Base-by-base conservation (phyloP, 1,284 basidiomycete genomes). In the Ceratobasidium sp. region DNA sequence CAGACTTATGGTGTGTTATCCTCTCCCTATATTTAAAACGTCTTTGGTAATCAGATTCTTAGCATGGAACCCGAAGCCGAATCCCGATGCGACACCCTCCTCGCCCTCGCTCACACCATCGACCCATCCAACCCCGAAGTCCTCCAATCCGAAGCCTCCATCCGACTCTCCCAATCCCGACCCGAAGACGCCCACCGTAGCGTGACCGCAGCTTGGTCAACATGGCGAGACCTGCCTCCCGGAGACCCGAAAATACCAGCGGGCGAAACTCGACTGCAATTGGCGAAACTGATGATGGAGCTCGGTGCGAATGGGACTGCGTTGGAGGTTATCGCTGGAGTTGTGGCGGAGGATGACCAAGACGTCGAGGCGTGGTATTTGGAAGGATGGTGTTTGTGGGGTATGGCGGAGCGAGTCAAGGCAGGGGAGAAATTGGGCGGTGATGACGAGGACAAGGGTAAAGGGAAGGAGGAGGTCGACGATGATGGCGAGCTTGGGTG, bases 321-420 rank as follows among this genome's bases (percentile, higher is more conserved):
- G 0, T 85, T 97, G 15, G 86, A 93, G 56, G 91, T 96, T 5
- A 85, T 98, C 15, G 90, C 94, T 57, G 93, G 92, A 4, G 89
- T 96, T 38, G 92, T 97, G 84, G 90, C 93, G 13, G 87, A 92
- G 13, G 95, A 97, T 84, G 94, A 96, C 80, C 90, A 96, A 82
- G 93, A 96, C 77, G 91, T 96, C 6, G 96, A 97, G 82, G 95
- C 93, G 2, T 97, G 96, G 90, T 98, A 98, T 84, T 89, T 97
- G n/a, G 94, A 96, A 83, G 96, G 96, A 71, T 97, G 96, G 95
- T 93, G 94, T 78, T 96, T 95, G 88, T 95, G 92, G 86, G 86
- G 97, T 57, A 91, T 92, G 89, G 88, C 90, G 0, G 91, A 94
- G 82, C 88, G 90, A 78, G 89, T 89, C 20, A 88, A 89, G 74